Conservation (phyloP, 2,329 filamentous ascomycete species). For the Arthrinium puccinioides region DNA sequence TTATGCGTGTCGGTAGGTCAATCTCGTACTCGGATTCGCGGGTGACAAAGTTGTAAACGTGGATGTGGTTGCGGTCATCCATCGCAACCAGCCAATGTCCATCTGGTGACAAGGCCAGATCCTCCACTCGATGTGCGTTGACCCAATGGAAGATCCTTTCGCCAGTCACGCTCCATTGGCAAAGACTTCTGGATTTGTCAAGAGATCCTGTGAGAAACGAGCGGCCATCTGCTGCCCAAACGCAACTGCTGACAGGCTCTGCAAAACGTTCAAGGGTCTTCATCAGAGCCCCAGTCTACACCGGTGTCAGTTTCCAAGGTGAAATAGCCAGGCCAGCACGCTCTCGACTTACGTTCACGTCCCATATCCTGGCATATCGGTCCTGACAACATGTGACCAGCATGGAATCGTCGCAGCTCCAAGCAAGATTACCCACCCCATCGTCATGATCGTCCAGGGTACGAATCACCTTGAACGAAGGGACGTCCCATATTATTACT, state of each 20-base stretch:
- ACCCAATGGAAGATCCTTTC: conserved; percentile 59
- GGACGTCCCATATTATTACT: conserved; percentile 77
- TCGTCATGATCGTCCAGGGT: conserved; percentile 55
- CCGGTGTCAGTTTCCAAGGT: too few species aligned
- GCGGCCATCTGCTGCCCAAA: conserved; percentile 76
- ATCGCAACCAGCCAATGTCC: conserved; percentile 75
- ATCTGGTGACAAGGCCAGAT: conserved; percentile 75
- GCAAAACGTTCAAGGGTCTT: conserved; percentile 61
- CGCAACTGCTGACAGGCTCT: conserved; percentile 82
- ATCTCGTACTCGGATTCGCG: conserved; percentile 70
- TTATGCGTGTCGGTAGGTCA: conserved; percentile 60
- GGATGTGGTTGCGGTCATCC: conserved; percentile 60
- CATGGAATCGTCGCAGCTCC: conserved; percentile 86
- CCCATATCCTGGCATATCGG: conserved; percentile 67
- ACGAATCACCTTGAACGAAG: conserved; percentile 57
- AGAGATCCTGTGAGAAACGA: conserved; percentile 76
- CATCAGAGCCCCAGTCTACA: conserved; percentile 55
- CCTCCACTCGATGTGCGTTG: conserved; percentile 69
- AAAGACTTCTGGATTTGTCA: conserved; percentile 58
- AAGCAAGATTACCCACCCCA: conserved; percentile 74
- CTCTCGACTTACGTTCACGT: conserved; percentile 50
- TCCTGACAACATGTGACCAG: conserved; percentile 80
- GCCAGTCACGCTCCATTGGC: conserved; percentile 62
- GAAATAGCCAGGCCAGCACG: too few species aligned
- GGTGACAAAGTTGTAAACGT: conserved; percentile 76